Evolutionary conservation across 78 protist genomes (phyloP).

Genomic region (Dictyostelium capitatum): DNA sequence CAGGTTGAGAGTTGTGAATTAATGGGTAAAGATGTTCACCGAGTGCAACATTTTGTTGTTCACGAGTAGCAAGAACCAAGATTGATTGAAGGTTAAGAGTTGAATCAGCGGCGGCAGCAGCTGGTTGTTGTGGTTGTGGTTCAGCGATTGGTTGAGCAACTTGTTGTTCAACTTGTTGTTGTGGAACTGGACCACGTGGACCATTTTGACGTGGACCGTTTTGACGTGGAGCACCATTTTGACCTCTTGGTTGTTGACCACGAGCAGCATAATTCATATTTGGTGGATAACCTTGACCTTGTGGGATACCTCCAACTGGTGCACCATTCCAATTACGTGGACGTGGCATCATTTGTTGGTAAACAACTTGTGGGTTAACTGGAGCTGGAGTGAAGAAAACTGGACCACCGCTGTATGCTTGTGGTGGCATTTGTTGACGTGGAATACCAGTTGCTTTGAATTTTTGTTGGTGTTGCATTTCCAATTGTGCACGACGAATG

Average conservation of each 20-base stretch:
- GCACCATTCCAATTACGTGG: constrained; percentile 67
- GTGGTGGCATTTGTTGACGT: constrained; percentile 34
- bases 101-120: constrained; percentile 38
- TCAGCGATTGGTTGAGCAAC: neutral
- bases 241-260: constrained; percentile 29
- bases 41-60: constrained; percentile 77
- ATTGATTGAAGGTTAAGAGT: constrained; percentile 37
- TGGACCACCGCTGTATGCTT: constrained; percentile 57
- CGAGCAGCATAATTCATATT: constrained; percentile 33
- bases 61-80: constrained; percentile 44
- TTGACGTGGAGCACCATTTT: constrained; percentile 28
- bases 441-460: constrained; percentile 34
- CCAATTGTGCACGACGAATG: constrained; percentile 92
- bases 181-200: neutral
- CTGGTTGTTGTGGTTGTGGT: neutral
- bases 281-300: constrained; percentile 34
- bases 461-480: constrained; percentile 84
- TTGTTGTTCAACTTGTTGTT: constrained; percentile 6
- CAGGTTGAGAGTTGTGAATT: constrained; percentile 82
- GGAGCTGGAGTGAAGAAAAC: constrained; percentile 71
- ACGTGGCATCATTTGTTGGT: constrained; percentile 82
- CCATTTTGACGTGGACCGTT: constrained; percentile 64
- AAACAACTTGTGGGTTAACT: constrained; percentile 58
- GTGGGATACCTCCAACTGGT: constrained; percentile 74
- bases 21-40: constrained; percentile 86